A percentile compares a stretch with the other conserved stretches of the same genome.
Evolutionary conservation across 495 filamentous ascomycete genomes (phyloP).

Genomic region (Ascodesmis nigricans): DNA sequence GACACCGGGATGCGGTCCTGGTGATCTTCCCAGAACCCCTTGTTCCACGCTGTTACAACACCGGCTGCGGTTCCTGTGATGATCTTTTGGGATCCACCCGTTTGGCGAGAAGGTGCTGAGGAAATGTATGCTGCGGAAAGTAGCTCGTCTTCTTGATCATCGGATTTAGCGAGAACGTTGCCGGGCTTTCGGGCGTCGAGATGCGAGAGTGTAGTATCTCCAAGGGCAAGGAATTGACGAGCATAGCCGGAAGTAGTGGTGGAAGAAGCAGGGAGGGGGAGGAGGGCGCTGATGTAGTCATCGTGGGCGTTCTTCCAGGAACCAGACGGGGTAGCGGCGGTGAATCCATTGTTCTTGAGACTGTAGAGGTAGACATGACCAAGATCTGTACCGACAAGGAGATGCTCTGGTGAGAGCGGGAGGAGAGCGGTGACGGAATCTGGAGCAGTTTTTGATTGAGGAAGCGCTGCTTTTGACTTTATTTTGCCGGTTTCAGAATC

Average conservation of each 20-base stretch:
- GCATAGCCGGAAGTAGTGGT: conserved; percentile 62
- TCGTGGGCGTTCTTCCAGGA: conserved; percentile 47
- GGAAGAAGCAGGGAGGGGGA: conserved; percentile 53
- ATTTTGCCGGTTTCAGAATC: conserved; percentile 60
- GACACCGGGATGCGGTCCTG: conserved; percentile 58
- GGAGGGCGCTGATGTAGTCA: conserved; percentile 81
- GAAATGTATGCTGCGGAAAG: conserved; percentile 54
- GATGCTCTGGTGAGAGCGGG: conserved; percentile 60
- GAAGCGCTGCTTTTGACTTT: conserved; percentile 39
- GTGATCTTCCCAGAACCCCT: conserved; percentile 82
- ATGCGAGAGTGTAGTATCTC: conserved; percentile 69
- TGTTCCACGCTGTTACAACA: conserved; percentile 78
- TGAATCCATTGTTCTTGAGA: conserved; percentile 42
- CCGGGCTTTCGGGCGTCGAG: conserved; percentile 49
- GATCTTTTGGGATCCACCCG: conserved; percentile 50
- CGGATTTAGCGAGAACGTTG: conserved; percentile 62
- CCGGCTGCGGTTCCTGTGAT: conserved; percentile 60
- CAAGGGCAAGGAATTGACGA: conserved; percentile 84
- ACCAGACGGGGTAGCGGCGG: conserved; percentile 24
- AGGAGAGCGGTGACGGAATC: conserved; percentile 63
- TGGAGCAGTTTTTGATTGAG: conserved; percentile 27
- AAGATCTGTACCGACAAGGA: conserved; percentile 78
- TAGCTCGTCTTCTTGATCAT: conserved; percentile 85
- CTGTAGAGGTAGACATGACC: conserved; percentile 79
- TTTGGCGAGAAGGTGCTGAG: conserved; percentile 34